phyloP scores from a whole-genome alignment of 1,284 basidiomycete genomes.

The Moniliella sp. region DNA sequence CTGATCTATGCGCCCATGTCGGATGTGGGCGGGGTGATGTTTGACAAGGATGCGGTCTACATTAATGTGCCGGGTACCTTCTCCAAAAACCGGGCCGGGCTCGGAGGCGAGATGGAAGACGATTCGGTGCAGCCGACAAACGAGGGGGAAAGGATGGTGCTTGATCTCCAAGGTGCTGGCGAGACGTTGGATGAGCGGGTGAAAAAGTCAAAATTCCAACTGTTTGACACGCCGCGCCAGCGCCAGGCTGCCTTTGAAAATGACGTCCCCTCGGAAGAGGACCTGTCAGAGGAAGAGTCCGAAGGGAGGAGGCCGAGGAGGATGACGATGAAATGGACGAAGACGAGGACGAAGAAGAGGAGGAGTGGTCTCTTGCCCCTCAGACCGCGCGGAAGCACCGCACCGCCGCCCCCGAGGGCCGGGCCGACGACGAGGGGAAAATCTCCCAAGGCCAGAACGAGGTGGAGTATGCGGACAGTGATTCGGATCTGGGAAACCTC shows the following conservation, averaged over 20 bases:
- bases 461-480: conserved; percentile 29
- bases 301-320: conserved; percentile 16
- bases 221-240: conserved; percentile 52
- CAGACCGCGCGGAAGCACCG: conserved; percentile 4
- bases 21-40: conserved; percentile 84
- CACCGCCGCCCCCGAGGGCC: conserved; percentile 4
- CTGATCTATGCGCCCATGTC: conserved; percentile 94
- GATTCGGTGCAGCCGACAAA: conserved; percentile 35
- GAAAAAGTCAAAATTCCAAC: conserved; percentile 55
- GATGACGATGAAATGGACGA: conserved; percentile 17
- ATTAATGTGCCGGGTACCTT: conserved; percentile 91
- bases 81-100: conserved; percentile 39
- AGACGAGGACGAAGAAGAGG: conserved; percentile 12
- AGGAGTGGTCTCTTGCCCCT: not conserved
- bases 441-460: conserved; percentile 6
- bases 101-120: conserved; percentile 39
- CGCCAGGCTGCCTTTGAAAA: conserved; percentile 20
- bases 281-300: conserved; percentile 18
- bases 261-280: conserved; percentile 28
- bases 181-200: conserved; percentile 66
- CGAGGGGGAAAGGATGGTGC: conserved; percentile 91
- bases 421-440: conserved; percentile 7
- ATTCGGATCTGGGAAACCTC: conserved; percentile 28
- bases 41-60: conserved; percentile 95
- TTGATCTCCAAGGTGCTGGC: conserved; percentile 71